Evolutionary conservation across 768 basidiomycete genomes (phyloP).

Genomic region (Psilocybe sp.): DNA sequence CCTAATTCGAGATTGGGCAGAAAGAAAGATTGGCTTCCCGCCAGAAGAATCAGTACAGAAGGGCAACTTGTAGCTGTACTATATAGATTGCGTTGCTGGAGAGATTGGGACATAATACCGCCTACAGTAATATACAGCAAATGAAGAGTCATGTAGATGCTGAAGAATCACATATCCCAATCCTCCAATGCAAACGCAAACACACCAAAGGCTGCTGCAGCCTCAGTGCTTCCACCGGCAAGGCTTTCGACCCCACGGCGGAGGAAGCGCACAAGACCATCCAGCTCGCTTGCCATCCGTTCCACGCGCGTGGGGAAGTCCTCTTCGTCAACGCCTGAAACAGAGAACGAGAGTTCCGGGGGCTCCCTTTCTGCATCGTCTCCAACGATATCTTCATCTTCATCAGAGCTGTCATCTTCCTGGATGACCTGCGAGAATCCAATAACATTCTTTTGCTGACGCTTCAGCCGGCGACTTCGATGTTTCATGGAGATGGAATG

Average conservation of each 20-base stretch:
- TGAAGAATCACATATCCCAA: slow-evolving; percentile 55
- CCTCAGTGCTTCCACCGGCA: slow-evolving; percentile 58
- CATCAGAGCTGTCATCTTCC: slow-evolving; percentile 40
- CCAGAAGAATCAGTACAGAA: slow-evolving; percentile 15
- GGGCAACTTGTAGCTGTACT: slow-evolving; percentile 25
- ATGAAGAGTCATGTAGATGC: background rate
- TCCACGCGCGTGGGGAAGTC: slow-evolving; percentile 51
- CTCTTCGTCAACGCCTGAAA: slow-evolving; percentile 31
- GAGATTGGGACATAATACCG: too few relatives aligned
- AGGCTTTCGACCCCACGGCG: slow-evolving; percentile 68
- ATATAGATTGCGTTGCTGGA: too few relatives aligned
- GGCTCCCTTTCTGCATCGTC: slow-evolving; percentile 4
- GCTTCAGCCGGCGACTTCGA: slow-evolving; percentile 57
- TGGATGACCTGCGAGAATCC: slow-evolving; percentile 49
- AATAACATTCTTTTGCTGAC: slow-evolving; percentile 55
- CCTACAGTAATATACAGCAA: too few relatives aligned
- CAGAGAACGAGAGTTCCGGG: slow-evolving; percentile 17
- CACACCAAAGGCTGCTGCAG: slow-evolving; percentile 62
- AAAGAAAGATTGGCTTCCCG: slow-evolving; percentile 47
- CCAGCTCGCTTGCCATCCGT: slow-evolving; percentile 66
- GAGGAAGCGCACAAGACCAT: slow-evolving; percentile 68
- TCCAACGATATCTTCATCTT: slow-evolving; percentile 37
- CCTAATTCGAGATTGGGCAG: slow-evolving; percentile 79
- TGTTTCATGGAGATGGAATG: slow-evolving; percentile 55
- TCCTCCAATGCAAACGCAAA: slow-evolving; percentile 77